Evolutionary conservation across 805 yeast species (phyloP).

Genomic region (Starmerella sirachaensis): DNA sequence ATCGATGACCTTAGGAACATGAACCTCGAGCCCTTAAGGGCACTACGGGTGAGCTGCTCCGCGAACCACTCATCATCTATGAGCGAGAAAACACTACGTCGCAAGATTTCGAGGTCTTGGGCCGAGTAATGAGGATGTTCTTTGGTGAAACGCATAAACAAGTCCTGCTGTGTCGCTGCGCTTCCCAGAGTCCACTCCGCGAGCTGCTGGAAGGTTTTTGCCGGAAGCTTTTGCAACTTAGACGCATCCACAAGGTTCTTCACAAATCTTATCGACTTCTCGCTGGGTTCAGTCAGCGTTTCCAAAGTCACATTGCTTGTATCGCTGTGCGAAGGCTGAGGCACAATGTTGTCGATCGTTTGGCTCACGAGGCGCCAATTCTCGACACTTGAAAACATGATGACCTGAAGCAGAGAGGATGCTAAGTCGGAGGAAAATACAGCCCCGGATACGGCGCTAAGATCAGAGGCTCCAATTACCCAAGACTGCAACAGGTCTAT

Average conservation of each 20-base stretch:
- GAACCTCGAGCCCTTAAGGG: slow-evolving; percentile 12
- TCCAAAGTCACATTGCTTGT: not conserved
- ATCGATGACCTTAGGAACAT: slow-evolving; percentile 9
- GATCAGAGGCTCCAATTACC: slow-evolving; percentile 13
- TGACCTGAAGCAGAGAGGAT: slow-evolving; percentile 17
- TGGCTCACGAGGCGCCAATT: slow-evolving; percentile 10
- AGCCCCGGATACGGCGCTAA: slow-evolving; percentile 13
- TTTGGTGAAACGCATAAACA: slow-evolving; percentile 11
- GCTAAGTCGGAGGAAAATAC: slow-evolving; percentile 13
- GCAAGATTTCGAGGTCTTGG: slow-evolving; percentile 9
- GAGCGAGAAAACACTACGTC: slow-evolving; percentile 10
- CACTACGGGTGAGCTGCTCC: slow-evolving; percentile 3
- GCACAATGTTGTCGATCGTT: slow-evolving; percentile 3
- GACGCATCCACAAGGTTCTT: slow-evolving; percentile 8
- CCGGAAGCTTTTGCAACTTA: slow-evolving; percentile 2
- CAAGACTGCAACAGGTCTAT: slow-evolving; percentile 18
- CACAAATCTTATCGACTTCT: slow-evolving; percentile 3
- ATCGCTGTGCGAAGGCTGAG: not conserved
- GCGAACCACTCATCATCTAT: slow-evolving; percentile 7
- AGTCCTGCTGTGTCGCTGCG: slow-evolving; percentile 10
- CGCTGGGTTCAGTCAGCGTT: not conserved
- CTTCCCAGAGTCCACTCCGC: slow-evolving; percentile 19
- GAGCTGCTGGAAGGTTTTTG: slow-evolving; percentile 10
- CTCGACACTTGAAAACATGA: slow-evolving; percentile 11
- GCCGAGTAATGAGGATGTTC: not conserved